A percentile compares a stretch with the other conserved stretches of the same genome.
phyloP scores from a whole-genome alignment of 2,329 filamentous ascomycete genomes.

The Colletotrichum salicis region DNA sequence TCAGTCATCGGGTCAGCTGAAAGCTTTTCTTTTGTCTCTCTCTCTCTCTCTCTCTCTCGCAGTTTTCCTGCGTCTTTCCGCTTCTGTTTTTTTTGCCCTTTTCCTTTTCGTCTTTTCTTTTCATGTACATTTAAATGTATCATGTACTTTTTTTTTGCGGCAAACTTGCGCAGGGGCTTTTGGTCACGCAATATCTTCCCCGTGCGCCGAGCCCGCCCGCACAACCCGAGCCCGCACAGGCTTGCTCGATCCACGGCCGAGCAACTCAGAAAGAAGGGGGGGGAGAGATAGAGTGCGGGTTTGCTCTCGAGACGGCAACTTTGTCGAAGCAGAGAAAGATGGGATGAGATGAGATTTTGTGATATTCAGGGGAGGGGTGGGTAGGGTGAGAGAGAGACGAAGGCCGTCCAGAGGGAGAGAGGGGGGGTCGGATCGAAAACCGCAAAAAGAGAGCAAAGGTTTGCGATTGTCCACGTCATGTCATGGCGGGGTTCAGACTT shows the following conservation, averaged over 20 bases:
- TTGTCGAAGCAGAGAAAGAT: background rate
- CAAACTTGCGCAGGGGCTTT: constrained; percentile 3
- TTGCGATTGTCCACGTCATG: constrained; percentile 1
- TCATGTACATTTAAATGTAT: background rate
- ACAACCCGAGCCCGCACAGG: background rate
- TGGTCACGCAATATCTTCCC: constrained; percentile 1
- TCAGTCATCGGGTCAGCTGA: constrained; percentile 24
- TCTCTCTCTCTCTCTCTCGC: background rate
- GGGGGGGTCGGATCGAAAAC: background rate
- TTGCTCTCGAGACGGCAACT: background rate
- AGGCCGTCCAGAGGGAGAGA: too few species aligned
- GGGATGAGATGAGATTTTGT: constrained; percentile 20
- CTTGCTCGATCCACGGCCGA: background rate
- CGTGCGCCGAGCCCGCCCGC: background rate
- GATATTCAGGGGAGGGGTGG: background rate
- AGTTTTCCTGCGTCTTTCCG: background rate
- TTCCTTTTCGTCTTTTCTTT: too few species aligned
- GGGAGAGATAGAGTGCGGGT: background rate
- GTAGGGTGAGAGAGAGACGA: background rate
- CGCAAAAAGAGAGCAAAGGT: background rate
- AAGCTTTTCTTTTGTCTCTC: background rate
- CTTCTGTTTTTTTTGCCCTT: too few species aligned
- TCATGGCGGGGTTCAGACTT: background rate
- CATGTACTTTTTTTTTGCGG: background rate
- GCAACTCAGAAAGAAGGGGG: background rate